Percentiles rank a stretch among this genome's conserved stretches.
Evolutionary conservation across 176 grass and related monocot genomes (phyloP).

Genomic region (Paspalum notatum): DNA sequence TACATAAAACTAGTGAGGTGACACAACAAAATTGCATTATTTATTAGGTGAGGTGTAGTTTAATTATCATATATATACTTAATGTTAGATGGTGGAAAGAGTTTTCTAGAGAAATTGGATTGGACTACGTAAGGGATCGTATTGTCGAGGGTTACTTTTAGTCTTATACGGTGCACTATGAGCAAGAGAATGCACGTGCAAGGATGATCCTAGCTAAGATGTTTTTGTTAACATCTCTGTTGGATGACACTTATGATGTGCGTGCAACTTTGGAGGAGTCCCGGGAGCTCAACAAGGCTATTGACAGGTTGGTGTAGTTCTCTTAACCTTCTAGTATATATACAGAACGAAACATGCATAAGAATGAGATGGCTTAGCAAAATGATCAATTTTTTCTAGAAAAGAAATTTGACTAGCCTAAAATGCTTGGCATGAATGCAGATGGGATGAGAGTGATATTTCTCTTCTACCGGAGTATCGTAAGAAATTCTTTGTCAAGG

Average conservation of each 20-base stretch:
- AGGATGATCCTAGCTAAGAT: slow-evolving; percentile 36
- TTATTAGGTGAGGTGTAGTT: not conserved
- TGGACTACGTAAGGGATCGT: slow-evolving; percentile 41
- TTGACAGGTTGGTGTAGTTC: slow-evolving; percentile 43
- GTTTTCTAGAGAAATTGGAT: not conserved
- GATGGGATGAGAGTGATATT: slow-evolving; percentile 38
- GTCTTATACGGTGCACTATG: slow-evolving; percentile 35
- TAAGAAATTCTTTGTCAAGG: slow-evolving; percentile 23
- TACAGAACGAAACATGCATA: not conserved
- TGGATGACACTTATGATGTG: slow-evolving; percentile 63
- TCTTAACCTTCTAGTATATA: not conserved
- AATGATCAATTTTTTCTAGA: not conserved
- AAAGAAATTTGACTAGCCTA: not conserved
- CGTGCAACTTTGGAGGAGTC: slow-evolving; percentile 48
- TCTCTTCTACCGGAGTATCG: slow-evolving; percentile 34
- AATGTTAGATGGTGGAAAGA: slow-evolving; percentile 56
- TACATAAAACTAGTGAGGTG: not conserved
- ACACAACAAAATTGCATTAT: not conserved
- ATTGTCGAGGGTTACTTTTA: slow-evolving; percentile 49
- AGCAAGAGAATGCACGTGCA: slow-evolving; percentile 27
- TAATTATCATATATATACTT: not conserved
- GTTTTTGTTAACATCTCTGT: not conserved
- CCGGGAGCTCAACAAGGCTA: slow-evolving; percentile 32
- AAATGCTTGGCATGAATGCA: not conserved
- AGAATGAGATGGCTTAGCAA: not conserved